Evolutionary conservation across 768 basidiomycete genomes (phyloP), one percentile per base, ranked within the genome.

Genomic region (Filobasidium floriforme): DNA sequence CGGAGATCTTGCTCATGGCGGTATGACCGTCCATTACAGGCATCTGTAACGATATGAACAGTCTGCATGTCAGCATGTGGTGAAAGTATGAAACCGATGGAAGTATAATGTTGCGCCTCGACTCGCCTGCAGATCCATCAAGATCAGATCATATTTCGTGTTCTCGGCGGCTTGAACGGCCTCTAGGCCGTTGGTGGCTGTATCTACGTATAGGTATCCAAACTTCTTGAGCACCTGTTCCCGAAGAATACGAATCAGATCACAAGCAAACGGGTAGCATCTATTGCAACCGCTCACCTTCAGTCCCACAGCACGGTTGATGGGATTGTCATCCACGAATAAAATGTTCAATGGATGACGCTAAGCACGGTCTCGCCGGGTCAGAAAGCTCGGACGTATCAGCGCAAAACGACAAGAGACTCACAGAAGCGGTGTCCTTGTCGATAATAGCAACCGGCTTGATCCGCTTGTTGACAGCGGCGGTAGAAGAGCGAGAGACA

Each of bases 301-400:
- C 3, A 60, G n/a, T 14, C 72, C 75, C 22, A 76, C 75, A 22
- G 60, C 51, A 11, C 46, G 46, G 49, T 76, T 76, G 69, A 74
- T 68, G 7, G 55, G 44, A 55, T 73, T 76, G 62, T 76, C 75
- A 60, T 76, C 75, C 0, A 76, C 75, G 12, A 73, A 52, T 28
- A 76, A 69, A 40, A 76, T 73, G 4, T 68, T 40, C 19, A 73
- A 63, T 2, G 75, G 75, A 54, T 63, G 66, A 10, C 32, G 52
- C 64, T 65, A 49, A 18, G 26, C 2, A 22, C 22, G 11, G 0
- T 54, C 4, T 15, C 4, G 26, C 7, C 55, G n/a, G 15, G 7
- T 46, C 65, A 64, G 64, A 3, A 26, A 4, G 12, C 32, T 7
- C 60, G 40, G n/a, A 12, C 60, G 4, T 28, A 10, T 52, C n/a